Conservation (phyloP, 805 yeast species). For the Ogataea ganodermae region DNA sequence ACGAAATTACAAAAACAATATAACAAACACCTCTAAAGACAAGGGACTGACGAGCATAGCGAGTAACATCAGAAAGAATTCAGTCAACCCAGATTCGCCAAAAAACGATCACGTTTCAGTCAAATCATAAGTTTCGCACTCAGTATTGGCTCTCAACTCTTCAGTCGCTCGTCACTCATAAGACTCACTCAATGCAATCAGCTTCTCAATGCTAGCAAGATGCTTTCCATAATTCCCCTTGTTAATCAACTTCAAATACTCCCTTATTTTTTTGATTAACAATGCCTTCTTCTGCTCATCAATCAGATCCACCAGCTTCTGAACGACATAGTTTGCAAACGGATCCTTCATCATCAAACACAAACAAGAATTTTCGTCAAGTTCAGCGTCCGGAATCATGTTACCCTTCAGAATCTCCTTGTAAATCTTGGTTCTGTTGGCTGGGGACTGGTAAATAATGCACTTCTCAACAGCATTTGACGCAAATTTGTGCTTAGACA, state of each 20-base stretch:
- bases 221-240: constrained; percentile 78
- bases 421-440: constrained; percentile 63
- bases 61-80: no score
- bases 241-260: constrained; percentile 73
- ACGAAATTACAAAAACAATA: constrained; percentile 2
- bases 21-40: neutral
- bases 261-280: constrained; percentile 74
- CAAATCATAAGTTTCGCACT: neutral
- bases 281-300: constrained; percentile 67
- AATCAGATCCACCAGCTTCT: constrained; percentile 84
- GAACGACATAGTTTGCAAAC: constrained; percentile 96
- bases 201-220: constrained; percentile 77
- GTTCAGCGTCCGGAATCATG: constrained; percentile 40
- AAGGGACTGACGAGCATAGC: neutral
- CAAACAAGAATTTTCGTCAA: constrained; percentile 68
- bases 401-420: constrained; percentile 65
- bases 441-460: constrained; percentile 66
- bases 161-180: constrained; percentile 11
- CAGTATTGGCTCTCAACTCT: neutral
- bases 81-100: neutral
- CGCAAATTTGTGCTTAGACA: constrained; percentile 96
- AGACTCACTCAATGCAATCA: constrained; percentile 57
- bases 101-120: neutral
- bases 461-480: constrained; percentile 97
- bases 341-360: constrained; percentile 97